Evolutionary conservation across 2,329 filamentous ascomycete genomes (phyloP).

Genomic region (Aspergillus pseudoglaucus): DNA sequence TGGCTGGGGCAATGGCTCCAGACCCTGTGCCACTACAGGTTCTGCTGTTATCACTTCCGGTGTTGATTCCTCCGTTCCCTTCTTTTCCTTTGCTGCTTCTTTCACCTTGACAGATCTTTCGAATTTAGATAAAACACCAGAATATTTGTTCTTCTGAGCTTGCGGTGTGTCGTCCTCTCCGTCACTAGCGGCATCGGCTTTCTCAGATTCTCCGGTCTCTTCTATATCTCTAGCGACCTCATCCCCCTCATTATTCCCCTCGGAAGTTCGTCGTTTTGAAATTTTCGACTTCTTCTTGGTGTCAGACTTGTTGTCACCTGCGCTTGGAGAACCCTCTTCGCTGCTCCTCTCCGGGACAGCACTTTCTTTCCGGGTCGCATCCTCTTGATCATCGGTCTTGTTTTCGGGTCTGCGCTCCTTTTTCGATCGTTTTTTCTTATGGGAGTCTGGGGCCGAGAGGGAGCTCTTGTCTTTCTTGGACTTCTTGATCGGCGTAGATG

Average conservation of each 20-base stretch:
- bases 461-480: constrained; percentile 21
- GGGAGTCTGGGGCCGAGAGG: constrained; percentile 7
- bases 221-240: constrained; percentile 22
- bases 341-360: constrained; percentile 19
- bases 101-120: constrained; percentile 26
- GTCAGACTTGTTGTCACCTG: constrained; percentile 12
- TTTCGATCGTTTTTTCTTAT: constrained; percentile 26
- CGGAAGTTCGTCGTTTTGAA: constrained; percentile 28
- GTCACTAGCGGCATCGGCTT: constrained; percentile 12
- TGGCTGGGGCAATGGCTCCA: constrained; percentile 75
- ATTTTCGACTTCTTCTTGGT: constrained; percentile 30
- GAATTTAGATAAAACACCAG: constrained; percentile 34
- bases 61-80: constrained; percentile 4
- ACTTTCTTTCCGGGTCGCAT: constrained; percentile 21
- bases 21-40: constrained; percentile 44
- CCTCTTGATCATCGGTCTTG: constrained; percentile 23
- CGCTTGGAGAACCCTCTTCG: constrained; percentile 20
- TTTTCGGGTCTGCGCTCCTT: constrained; percentile 18
- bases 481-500: constrained; percentile 34
- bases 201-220: constrained; percentile 1
- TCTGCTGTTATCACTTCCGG: constrained; percentile 12
- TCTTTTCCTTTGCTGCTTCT: constrained; percentile 11
- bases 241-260: constrained; percentile 7
- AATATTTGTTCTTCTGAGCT: constrained; percentile 27
- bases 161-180: not conserved